phyloP scores from a whole-genome alignment of 2,329 filamentous ascomycete genomes.

The Annulohypoxylon truncatum region DNA sequence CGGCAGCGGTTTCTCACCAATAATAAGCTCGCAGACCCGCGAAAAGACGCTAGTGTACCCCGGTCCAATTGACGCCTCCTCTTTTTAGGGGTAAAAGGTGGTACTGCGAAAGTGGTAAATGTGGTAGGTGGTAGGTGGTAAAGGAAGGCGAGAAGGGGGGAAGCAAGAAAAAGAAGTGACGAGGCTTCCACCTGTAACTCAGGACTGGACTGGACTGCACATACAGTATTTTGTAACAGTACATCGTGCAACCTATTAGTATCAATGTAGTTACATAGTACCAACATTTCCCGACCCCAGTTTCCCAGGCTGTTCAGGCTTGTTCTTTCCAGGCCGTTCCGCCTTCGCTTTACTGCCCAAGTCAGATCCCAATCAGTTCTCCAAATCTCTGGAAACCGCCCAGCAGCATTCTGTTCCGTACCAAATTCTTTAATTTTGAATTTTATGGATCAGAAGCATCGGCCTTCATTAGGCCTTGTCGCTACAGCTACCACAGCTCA shows the following conservation, averaged over 20 bases:
- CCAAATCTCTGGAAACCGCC: slow-evolving; percentile 30
- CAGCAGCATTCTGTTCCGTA: slow-evolving; percentile 7
- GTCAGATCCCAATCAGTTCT: not conserved
- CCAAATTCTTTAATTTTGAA: slow-evolving; percentile 26
- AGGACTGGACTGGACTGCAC: not conserved
- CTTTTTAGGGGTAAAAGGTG: slow-evolving; percentile 9
- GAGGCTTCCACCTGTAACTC: slow-evolving; percentile 22
- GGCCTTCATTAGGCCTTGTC: slow-evolving; percentile 32
- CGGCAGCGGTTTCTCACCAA: not conserved
- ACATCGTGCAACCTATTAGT: not conserved
- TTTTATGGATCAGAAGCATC: slow-evolving; percentile 36
- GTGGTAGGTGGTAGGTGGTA: not conserved
- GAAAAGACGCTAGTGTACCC: slow-evolving; percentile 23
- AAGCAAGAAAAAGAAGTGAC: slow-evolving; percentile 11
- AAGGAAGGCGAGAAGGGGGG: not conserved
- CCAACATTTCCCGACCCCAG: slow-evolving; percentile 3
- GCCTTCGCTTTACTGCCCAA: slow-evolving; percentile 26
- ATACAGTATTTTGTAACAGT: not conserved
- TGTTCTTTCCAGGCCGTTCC: not conserved
- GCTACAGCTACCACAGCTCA: slow-evolving; percentile 6
- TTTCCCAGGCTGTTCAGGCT: not conserved
- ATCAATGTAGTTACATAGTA: not conserved
- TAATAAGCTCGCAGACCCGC: slow-evolving; percentile 19
- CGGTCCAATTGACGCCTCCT: slow-evolving; percentile 21
- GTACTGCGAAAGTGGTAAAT: slow-evolving; percentile 5